Base-by-base conservation (phyloP, 139 green algal genomes). In the Asterochloris sp. region DNA sequence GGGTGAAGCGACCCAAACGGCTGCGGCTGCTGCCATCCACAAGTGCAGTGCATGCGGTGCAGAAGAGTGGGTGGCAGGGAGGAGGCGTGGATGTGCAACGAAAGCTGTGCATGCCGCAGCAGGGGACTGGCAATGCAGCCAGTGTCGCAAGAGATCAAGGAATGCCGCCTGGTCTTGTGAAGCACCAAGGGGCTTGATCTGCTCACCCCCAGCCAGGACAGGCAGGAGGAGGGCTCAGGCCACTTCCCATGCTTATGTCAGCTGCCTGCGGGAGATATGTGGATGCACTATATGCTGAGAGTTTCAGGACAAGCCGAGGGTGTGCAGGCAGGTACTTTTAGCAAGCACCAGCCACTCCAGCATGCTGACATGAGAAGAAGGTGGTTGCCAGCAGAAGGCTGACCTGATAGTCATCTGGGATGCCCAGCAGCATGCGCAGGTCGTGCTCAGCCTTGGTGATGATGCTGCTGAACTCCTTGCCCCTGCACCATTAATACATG, bases 391-490 rank as follows among this genome's bases (percentile, higher is more conserved):
- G 4, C 28, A 17, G 21, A 12, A 54, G 19, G 9, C 69, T 62
- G 23, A 96, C 94, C 79, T 98, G 94, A 91, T 99, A 99, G 88
- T 98, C 97, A 83, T 95, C 91, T 12, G 97, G 95, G 86, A 99
- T 98, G 81, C 71, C 78, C 14, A 99, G 85, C 83, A 99, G 91
- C 21, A 80, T 78, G 60, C 97, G 91, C 61, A 99, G 89, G 86
- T 99, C 96, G 11, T 91, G 88, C 88, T 99, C 95, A 4, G 97
- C 96, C 85, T 98, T 90, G 54, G 91, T 84, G 14, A 94, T 91
- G 79, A 99, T 98, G 78, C 77, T 86, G 27, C 94, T 92, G 87
- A 98, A 99, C 83, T 97, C 94, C 88, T 98, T 98, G 78, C 96
- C 93, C 74, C 97, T 54, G 38, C 38, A 54, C 4, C 38, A 54